These are phyloP conservation scores for Thinopyrum elongatum DNA, from an alignment of 176 grass and related monocot species.

Conservation along the genomic window DNA sequence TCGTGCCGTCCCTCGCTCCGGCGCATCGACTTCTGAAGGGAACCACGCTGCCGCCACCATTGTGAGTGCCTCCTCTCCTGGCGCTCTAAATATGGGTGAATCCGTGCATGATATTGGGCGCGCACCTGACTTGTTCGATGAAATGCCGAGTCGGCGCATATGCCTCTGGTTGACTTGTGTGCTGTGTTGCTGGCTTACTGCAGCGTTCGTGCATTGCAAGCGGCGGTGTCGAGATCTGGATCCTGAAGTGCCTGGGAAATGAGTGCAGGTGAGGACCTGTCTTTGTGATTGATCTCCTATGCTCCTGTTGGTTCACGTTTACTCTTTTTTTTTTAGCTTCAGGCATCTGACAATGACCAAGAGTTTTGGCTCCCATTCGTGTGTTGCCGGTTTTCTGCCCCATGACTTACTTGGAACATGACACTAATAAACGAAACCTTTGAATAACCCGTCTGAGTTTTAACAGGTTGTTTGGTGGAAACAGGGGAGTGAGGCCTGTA, in stretches of 20 bases:
- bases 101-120: neutral
- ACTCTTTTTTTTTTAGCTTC: neutral
- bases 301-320: neutral
- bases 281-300: neutral
- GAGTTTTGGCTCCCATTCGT: neutral
- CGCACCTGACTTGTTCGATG: neutral
- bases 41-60: neutral
- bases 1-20: neutral
- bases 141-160: neutral
- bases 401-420: neutral
- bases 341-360: neutral
- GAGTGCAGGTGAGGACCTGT: constrained; percentile 39
- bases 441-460: constrained; percentile 19
- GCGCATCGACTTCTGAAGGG: neutral
- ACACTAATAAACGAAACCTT: neutral
- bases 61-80: neutral
- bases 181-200: neutral
- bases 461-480: constrained; percentile 88
- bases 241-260: constrained; percentile 6
- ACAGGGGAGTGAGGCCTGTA: constrained; percentile 71
- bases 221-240: neutral
- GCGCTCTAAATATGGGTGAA: neutral
- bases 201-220: neutral
- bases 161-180: neutral
- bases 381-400: neutral